Conservation (phyloP, 306 rosid species). For the Carpinus viminea region DNA sequence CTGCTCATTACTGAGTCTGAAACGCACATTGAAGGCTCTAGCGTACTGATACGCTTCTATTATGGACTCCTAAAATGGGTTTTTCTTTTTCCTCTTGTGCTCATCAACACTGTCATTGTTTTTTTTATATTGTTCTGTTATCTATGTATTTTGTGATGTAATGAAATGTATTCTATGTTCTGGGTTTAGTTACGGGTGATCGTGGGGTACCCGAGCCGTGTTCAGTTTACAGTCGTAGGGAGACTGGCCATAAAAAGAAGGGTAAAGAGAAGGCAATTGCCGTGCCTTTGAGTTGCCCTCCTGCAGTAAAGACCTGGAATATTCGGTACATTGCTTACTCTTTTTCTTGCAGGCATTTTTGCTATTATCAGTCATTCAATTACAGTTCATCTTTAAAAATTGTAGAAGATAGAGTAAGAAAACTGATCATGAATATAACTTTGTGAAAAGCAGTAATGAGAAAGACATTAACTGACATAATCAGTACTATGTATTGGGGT, state of each 20-base stretch:
- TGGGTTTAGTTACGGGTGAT: slow-evolving; percentile 36
- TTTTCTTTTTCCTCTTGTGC: not conserved
- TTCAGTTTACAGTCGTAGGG: slow-evolving; percentile 38
- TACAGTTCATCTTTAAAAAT: slow-evolving; percentile 1
- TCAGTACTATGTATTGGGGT: not conserved
- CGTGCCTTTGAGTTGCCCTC: slow-evolving; percentile 31
- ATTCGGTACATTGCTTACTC: slow-evolving; percentile 31
- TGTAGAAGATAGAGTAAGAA: not conserved
- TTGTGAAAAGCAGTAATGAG: not conserved
- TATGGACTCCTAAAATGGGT: too few relatives aligned
- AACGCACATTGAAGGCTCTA: too few relatives aligned
- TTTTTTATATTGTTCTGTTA: not conserved
- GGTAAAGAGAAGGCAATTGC: slow-evolving; percentile 33
- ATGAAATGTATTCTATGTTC: not conserved
- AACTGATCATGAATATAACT: slow-evolving; percentile 3
- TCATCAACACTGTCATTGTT: not conserved
- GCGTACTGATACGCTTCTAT: too few relatives aligned
- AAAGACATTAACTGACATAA: not conserved
- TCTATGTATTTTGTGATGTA: not conserved
- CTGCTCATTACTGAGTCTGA: too few relatives aligned
- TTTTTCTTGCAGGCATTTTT: slow-evolving; percentile 6
- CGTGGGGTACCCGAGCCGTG: slow-evolving; percentile 36
- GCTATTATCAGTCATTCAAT: not conserved
- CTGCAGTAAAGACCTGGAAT: slow-evolving; percentile 27
- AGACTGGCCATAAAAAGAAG: slow-evolving; percentile 35